These are phyloP conservation scores for Fraxinus paxiana DNA, from an alignment of 305 asterid genomes.

Conservation along the genomic window DNA sequence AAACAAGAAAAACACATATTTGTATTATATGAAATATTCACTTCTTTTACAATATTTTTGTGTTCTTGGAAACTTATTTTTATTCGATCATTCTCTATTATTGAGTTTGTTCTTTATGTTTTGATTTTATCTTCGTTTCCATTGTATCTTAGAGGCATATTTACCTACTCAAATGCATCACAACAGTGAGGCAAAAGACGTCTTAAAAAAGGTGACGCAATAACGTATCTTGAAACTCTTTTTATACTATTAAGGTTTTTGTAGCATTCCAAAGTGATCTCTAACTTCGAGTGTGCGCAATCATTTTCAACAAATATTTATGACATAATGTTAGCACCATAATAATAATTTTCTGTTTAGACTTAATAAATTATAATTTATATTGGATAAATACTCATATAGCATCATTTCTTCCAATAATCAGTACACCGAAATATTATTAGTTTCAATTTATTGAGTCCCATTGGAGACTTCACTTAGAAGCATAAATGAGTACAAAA, in stretches of 20 bases:
- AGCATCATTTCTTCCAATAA: neutral
- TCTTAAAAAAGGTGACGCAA: neutral
- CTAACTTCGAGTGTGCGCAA: neutral
- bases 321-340: neutral
- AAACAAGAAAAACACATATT: neutral
- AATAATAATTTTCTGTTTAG: neutral
- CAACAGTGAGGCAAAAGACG: neutral
- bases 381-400: neutral
- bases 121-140: neutral
- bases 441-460: conserved; percentile 7
- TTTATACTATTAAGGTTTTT: neutral
- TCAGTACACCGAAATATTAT: neutral
- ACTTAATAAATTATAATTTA: neutral
- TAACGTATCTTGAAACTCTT: neutral
- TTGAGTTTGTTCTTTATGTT: neutral
- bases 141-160: neutral
- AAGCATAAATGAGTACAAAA: conserved; percentile 42
- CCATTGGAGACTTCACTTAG: conserved; percentile 35
- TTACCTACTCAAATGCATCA: neutral
- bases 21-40: neutral
- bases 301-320: neutral
- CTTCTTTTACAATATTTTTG: neutral
- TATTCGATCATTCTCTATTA: neutral
- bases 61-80: neutral
- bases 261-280: neutral